A percentile compares a stretch with the other conserved stretches of the same genome.
These are phyloP conservation scores for Deuterostichococcus epilithicus DNA, from an alignment of 139 green algal species.

Conservation along the genomic window DNA sequence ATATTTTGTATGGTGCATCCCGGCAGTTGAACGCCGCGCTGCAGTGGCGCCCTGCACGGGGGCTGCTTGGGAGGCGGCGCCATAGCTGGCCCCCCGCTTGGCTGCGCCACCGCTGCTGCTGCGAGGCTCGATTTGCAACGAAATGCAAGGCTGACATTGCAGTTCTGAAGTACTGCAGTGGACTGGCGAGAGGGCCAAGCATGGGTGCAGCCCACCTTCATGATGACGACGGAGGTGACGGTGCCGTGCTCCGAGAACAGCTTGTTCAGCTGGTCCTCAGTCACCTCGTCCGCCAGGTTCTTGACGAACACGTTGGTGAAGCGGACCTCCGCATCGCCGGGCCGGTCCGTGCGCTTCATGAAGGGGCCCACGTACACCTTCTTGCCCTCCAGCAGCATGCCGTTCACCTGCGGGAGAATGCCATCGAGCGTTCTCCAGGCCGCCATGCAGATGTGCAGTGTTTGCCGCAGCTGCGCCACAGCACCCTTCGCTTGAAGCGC, in stretches of 20 bases:
- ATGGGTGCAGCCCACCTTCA: conserved; percentile 63
- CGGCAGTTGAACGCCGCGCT: no score
- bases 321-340: conserved; percentile 40
- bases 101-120: no score
- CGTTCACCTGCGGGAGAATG: conserved; percentile 43
- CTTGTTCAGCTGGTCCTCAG: conserved; percentile 61
- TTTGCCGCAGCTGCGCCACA: background rate
- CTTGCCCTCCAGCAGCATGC: conserved; percentile 65
- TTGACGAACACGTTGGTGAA: conserved; percentile 96
- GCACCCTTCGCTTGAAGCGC: background rate
- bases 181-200: no score
- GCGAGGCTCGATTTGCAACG: background rate
- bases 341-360: conserved; percentile 68
- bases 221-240: conserved; percentile 65
- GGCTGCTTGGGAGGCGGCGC: no score
- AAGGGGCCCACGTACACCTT: conserved; percentile 83
- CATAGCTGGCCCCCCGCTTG: no score
- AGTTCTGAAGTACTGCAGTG: no score
- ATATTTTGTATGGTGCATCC: no score
- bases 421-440: background rate
- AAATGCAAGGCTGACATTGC: background rate
- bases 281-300: conserved; percentile 66
- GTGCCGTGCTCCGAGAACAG: conserved; percentile 70
- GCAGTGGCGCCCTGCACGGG: no score
- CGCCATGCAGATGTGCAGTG: background rate